These are phyloP conservation scores for Miscanthus lutarioriparius DNA, from an alignment of 176 grass and related monocot genomes.

Conservation along the genomic window DNA sequence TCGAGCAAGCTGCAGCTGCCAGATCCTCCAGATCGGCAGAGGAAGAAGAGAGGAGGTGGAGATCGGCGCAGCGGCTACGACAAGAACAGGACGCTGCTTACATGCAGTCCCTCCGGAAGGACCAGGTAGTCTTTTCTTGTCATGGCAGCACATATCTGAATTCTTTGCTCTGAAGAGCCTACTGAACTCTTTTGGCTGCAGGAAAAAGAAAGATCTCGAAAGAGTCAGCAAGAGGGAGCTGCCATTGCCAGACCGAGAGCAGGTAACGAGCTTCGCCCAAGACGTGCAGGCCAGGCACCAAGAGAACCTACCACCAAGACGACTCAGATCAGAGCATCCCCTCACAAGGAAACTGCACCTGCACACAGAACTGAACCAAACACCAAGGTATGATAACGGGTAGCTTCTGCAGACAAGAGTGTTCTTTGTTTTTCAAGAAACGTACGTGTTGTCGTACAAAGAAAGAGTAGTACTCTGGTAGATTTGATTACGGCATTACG, in stretches of 20 bases:
- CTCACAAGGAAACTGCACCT: constrained; percentile 33
- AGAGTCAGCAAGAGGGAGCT: constrained; percentile 29
- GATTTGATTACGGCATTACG: not conserved
- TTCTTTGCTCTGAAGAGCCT: not conserved
- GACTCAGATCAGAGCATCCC: constrained; percentile 23
- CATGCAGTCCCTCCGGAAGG: constrained; percentile 59
- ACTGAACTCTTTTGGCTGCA: constrained; percentile 3
- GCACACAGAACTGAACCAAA: constrained; percentile 45
- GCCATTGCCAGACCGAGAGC: constrained; percentile 22
- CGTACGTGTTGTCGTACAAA: not conserved
- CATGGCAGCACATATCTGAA: not conserved
- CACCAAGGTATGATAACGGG: constrained; percentile 50
- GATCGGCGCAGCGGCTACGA: constrained; percentile 37
- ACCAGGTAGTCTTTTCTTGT: constrained; percentile 42
- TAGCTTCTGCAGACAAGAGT: not conserved
- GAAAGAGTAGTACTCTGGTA: too few relatives aligned
- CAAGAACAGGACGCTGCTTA: constrained; percentile 71
- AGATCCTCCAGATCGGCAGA: constrained; percentile 39
- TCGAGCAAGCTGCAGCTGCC: constrained; percentile 1
- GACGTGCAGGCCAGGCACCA: constrained; percentile 4
- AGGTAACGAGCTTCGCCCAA: constrained; percentile 13
- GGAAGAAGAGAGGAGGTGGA: constrained; percentile 60
- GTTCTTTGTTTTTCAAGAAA: not conserved
- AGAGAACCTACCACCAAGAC: constrained; percentile 28
- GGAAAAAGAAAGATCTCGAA: constrained; percentile 50